Conservation (phyloP, 495 filamentous ascomycete species). For the Rusavskia elegans region DNA sequence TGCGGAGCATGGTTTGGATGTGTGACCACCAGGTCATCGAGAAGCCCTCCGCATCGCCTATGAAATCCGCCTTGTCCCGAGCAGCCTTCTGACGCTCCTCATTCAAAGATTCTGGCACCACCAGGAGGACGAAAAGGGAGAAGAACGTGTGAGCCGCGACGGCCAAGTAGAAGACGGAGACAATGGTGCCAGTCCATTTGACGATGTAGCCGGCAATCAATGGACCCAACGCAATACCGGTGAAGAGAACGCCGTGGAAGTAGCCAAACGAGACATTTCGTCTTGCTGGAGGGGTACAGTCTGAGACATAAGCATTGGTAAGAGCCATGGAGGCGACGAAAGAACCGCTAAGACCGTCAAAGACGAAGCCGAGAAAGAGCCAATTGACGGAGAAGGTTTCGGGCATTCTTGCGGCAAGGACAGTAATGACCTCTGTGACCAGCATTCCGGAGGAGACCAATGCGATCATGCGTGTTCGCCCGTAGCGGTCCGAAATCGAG, state of each 20-base stretch:
- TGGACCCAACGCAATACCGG: constrained; percentile 72
- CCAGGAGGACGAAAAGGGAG: constrained; percentile 46
- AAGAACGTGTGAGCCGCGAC: constrained; percentile 56
- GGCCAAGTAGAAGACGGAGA: constrained; percentile 66
- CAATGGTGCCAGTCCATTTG: constrained; percentile 44
- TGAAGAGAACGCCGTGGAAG: constrained; percentile 75
- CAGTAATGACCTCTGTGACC: constrained; percentile 53
- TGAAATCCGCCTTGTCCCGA: constrained; percentile 41
- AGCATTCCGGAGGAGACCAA: constrained; percentile 52
- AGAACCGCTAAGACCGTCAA: constrained; percentile 74
- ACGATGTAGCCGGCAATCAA: constrained; percentile 64
- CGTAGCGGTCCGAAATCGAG: constrained; percentile 74
- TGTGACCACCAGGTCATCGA: constrained; percentile 9
- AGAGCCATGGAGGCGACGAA: constrained; percentile 72
- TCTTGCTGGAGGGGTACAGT: constrained; percentile 65
- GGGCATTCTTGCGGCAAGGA: constrained; percentile 57
- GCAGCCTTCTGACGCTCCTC: constrained; percentile 49
- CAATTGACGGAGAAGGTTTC: constrained; percentile 53
- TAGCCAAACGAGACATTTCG: constrained; percentile 79
- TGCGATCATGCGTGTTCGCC: constrained; percentile 55
- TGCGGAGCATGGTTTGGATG: constrained; percentile 18
- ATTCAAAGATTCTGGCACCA: constrained; percentile 71
- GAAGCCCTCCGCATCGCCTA: constrained; percentile 2
- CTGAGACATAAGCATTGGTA: constrained; percentile 68
- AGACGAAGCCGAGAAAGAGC: constrained; percentile 53